A percentile compares a stretch with the other conserved stretches of the same genome.
These are phyloP conservation scores for Colletotrichum musicola DNA, from an alignment of 2,329 filamentous ascomycete genomes.

Conservation along the genomic window DNA sequence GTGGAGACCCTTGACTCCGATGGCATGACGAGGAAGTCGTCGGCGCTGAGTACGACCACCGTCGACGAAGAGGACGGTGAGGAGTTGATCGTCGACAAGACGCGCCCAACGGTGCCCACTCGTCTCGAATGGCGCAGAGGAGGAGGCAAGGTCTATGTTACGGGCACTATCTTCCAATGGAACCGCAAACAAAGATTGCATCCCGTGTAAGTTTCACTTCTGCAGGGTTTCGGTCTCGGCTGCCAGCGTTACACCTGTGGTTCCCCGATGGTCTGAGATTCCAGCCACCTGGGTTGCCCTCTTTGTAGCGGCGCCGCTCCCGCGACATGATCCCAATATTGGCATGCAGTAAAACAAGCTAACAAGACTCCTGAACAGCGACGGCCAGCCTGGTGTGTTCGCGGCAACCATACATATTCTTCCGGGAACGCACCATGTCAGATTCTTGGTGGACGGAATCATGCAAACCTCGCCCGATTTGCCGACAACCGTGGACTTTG, in stretches of 20 bases:
- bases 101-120: constrained; percentile 84
- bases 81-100: constrained; percentile 81
- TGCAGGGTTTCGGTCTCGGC: constrained; percentile 25
- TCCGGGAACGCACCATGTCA: constrained; percentile 95
- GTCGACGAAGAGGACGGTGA: constrained; percentile 84
- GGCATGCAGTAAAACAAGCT: neutral
- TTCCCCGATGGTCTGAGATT: constrained; percentile 12
- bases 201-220: constrained; percentile 75
- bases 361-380: constrained; percentile 50
- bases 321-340: constrained; percentile 34
- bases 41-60: constrained; percentile 71
- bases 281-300: neutral
- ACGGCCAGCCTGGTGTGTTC: constrained; percentile 73
- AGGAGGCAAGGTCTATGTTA: constrained; percentile 94
- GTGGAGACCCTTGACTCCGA: constrained; percentile 64
- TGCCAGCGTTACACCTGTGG: constrained; percentile 37
- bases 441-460: constrained; percentile 93
- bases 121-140: constrained; percentile 86
- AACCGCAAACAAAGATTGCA: constrained; percentile 92
- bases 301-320: constrained; percentile 14
- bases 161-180: constrained; percentile 97
- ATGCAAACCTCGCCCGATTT: constrained; percentile 90
- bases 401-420: constrained; percentile 85
- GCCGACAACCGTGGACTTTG: constrained; percentile 96
- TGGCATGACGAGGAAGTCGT: constrained; percentile 66